Evolutionary conservation across 148 eudicot genomes (phyloP).

Genomic region (Vaccinium macrocarpon): DNA sequence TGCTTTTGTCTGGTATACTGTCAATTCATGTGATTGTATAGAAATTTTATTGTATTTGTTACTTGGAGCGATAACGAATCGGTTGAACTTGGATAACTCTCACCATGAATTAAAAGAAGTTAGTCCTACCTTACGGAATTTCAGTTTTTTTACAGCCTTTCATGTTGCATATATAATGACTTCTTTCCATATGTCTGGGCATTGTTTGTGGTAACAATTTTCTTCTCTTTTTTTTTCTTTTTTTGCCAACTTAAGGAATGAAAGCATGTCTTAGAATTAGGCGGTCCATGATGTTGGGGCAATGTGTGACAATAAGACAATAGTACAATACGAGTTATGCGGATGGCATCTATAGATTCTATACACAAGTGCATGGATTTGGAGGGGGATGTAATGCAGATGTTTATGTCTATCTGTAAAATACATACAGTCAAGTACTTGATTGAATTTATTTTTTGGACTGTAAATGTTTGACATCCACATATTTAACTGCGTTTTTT

Average conservation of each 20-base stretch:
- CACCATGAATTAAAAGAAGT: neutral
- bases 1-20: constrained; percentile 58
- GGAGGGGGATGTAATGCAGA: neutral
- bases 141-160: neutral
- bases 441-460: neutral
- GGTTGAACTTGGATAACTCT: neutral
- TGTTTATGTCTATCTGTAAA: neutral
- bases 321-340: neutral
- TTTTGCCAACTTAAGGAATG: neutral
- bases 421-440: neutral
- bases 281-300: neutral
- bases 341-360: neutral
- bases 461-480: neutral
- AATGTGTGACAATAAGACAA: neutral
- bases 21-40: too few species aligned
- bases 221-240: neutral
- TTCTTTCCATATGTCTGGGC: neutral
- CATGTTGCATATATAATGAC: neutral
- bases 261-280: neutral
- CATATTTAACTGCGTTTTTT: too few species aligned
- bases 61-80: neutral
- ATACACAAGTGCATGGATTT: neutral
- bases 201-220: neutral
- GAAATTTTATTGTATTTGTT: neutral
- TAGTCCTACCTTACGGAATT: neutral